Evolutionary conservation across 78 protist species (phyloP).

Genomic region (Guillardia theta): DNA sequence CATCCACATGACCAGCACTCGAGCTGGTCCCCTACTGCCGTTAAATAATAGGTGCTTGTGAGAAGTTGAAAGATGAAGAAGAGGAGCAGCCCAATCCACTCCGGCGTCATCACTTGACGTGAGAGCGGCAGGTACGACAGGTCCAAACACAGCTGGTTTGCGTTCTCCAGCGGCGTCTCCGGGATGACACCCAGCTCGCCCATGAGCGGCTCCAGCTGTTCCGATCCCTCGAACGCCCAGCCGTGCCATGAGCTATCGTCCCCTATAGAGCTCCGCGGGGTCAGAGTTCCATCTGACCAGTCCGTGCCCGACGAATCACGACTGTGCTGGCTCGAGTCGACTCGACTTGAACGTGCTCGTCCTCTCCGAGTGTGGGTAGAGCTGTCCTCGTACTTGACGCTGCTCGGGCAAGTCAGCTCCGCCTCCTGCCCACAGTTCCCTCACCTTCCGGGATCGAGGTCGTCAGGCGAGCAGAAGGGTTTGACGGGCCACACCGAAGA

Average conservation of each 20-base stretch:
- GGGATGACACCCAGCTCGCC: background rate
- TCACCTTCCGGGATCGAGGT: background rate
- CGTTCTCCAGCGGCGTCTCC: background rate
- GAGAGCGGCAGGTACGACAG: too few relatives aligned
- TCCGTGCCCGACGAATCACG: too few relatives aligned
- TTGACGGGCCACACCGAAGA: constrained; percentile 32
- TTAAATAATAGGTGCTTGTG: background rate
- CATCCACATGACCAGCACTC: constrained; percentile 32
- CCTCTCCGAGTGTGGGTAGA: too few relatives aligned
- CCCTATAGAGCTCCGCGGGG: too few relatives aligned
- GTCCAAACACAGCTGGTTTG: background rate
- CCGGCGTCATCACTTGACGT: constrained; percentile 9
- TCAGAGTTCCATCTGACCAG: too few relatives aligned
- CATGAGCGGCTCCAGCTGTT: background rate
- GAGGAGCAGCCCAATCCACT: constrained; percentile 18
- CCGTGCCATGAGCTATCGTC: too few relatives aligned
- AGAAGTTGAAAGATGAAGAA: constrained; percentile 3
- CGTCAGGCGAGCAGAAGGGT: background rate
- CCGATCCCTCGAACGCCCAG: too few relatives aligned
- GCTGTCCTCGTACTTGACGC: too few relatives aligned
- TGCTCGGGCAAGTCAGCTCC: too few relatives aligned
- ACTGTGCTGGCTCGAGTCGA: too few relatives aligned
- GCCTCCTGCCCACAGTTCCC: too few relatives aligned
- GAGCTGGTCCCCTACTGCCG: constrained; percentile 36
- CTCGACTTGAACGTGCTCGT: too few relatives aligned